Evolutionary conservation across 371 early-diverging fungal genomes (phyloP), one percentile per base, ranked within the genome.

Genomic region (Mucor racemosus): DNA sequence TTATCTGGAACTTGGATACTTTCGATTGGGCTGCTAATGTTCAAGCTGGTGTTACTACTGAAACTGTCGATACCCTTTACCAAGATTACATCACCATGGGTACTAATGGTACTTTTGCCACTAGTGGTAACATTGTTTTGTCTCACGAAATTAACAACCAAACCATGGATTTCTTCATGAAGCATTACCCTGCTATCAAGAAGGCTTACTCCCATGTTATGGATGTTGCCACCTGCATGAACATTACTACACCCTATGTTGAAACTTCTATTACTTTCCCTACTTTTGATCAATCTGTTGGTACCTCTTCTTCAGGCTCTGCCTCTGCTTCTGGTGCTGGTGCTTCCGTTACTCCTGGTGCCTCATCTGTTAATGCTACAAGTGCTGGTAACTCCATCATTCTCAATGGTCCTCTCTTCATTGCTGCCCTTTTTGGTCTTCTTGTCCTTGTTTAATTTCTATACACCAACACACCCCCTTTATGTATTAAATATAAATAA

Each of bases 191-290:
- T 42, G 69, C 73, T 13, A 79, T 84, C 62, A 70, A 73, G 67
- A 66, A 64, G 55, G 64, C 72, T 46, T 75, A 76, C 67, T 71
- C 62, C 42, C 77, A 80, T 46, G 80, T 80, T 33, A 44, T 80
- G 64, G 75, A 77, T 60, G 76, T 80, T 39, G 80, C 84, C 55
- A 79, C 79, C 57, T 83, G 84, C 50, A 72, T 73, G 67, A 80
- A 80, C 70, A 78, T 83, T 42, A 69, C 79, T 42, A 58, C 78
- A 48, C 80, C 83, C 21, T 83, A 83, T 63, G 59, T 60, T 44
- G 80, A 83, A 59, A 58, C 65, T 15, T 59, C 69, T 31, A 57
- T 80, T 33, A 65, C 71, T n/a, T 80, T 75, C 68, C 74, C 67
- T n/a, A 66, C 65, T 46, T 75, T 69, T 54, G 73, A 67, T 15